Evolutionary conservation across 2,329 filamentous ascomycete genomes (phyloP), one percentile per base, ranked within the genome.

Genomic region (Drechslerella stenobrocha): DNA sequence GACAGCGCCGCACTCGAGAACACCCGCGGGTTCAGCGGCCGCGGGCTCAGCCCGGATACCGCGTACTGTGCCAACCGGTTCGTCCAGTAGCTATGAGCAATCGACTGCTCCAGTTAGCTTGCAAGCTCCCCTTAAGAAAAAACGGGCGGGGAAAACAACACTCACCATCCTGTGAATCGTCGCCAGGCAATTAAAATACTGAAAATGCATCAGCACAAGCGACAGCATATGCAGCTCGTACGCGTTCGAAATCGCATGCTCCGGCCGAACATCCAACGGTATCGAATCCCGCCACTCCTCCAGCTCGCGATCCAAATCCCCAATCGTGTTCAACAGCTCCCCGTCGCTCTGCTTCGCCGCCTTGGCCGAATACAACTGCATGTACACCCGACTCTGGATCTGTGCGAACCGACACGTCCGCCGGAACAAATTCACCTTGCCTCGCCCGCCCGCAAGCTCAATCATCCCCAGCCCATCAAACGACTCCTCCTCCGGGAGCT

Each of bases 71-170:
- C 95, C 37, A 98, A 78, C 34, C 93, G 84, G 74, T 89, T 96
- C 0, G 92, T 97, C 93, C 93, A 98, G 78, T 96, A 96, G 11
- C 93, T 93, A 75, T 96, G 91, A 73, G 97, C 93, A 26, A 97
- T 88, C 40, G 90, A 95, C 63, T 67, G 22, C 26, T 5, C 44
- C 44, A 30, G n/a, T n/a, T n/a, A n/a, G n/a, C n/a, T n/a, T n/a
- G n/a, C n/a, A n/a, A n/a, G n/a, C n/a, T n/a, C n/a, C n/a, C n/a
- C n/a, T n/a, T n/a, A n/a, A n/a, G n/a, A n/a, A n/a, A n/a, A n/a
- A n/a, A n/a, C n/a, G n/a, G n/a, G n/a, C n/a, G n/a, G n/a, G n/a
- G n/a, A n/a, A 51, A 26, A 44, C 35, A 46, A 28, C 34, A 40
- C 61, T 48, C 55, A 67, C 63, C 93, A 97, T 98, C 52, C 93